Base-by-base conservation (phyloP, 768 basidiomycete species). In the Clavaria fumosa region DNA sequence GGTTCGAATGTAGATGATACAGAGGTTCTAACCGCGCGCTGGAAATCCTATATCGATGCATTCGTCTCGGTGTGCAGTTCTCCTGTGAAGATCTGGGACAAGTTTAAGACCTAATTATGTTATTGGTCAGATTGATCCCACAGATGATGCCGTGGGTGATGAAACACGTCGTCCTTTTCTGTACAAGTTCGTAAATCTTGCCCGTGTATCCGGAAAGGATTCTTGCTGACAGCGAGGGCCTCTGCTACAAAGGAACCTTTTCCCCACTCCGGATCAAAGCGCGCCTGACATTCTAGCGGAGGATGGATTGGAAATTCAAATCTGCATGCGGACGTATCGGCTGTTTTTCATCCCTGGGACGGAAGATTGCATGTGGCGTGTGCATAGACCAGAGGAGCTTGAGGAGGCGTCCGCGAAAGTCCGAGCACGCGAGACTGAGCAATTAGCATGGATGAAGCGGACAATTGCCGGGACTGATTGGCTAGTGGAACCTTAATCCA, bases 291-390 rank as follows among this genome's bases (percentile, higher is more conserved):
- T 71, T 17, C 47, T 65, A 20, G 64, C 72, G 1, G 63, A 52
- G 24, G 77, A 78, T 22, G 68, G 68, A 3, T 65, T 91, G 12
- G 82, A 86, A 54, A 82, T 85, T 52, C 79, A 79, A 44, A 71
- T 95, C 40, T 93, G 90, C 55, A 67, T 86, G 23, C 67, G 76
- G 41, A 83, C 78, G 6, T 88, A 88, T 53, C 67, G 78, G 23
- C 56, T 88, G 10, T 89, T 90, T 62, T 88, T 75, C 52, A 80
- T 81, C 4, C 61, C 80, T 2, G 51, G 62, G 18, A 75, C 75
- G 31, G 80, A 78, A 46, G 80, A 81, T 43, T 64, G 67, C 40
- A 55, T 79, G 22, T 26, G 24, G 20, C n/a, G 41, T 20, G 33
- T 37, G 15, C 23, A 31, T 5, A 38, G 36, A 20, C 15, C 18